These are phyloP conservation scores for Sugiyamaella castrensis DNA, from an alignment of 1,139 yeast species.

Conservation along the genomic window DNA sequence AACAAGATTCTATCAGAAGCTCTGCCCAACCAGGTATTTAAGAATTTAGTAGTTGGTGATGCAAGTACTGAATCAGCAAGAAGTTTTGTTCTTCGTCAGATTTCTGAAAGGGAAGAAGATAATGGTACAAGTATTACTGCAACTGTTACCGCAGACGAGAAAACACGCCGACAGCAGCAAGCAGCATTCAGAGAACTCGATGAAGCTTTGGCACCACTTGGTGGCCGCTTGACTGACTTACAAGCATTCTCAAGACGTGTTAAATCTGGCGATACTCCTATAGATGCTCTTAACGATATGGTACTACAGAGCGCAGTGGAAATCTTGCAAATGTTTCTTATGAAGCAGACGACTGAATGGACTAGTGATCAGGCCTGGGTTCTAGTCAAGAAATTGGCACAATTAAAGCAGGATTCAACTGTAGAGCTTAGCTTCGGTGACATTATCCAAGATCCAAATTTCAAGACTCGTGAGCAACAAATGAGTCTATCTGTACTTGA, in stretches of 20 bases:
- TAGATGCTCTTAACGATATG: slow-evolving; percentile 74
- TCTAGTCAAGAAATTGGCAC: slow-evolving; percentile 61
- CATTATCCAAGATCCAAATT: slow-evolving; percentile 46
- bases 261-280: slow-evolving; percentile 79
- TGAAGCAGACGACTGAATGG: slow-evolving; percentile 52
- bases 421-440: slow-evolving; percentile 21
- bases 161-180: slow-evolving; percentile 17
- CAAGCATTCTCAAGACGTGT: slow-evolving; percentile 88
- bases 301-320: slow-evolving; percentile 83
- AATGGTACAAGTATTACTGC: slow-evolving; percentile 21
- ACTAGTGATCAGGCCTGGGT: slow-evolving; percentile 87
- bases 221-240: slow-evolving; percentile 92
- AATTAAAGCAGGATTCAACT: slow-evolving; percentile 6
- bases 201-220: slow-evolving; percentile 65
- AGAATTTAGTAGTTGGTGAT: slow-evolving; percentile 70
- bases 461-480: slow-evolving; percentile 51
- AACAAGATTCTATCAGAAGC: slow-evolving; percentile 59
- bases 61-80: slow-evolving; percentile 72
- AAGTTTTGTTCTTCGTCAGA: slow-evolving; percentile 64
- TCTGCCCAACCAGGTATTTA: slow-evolving; percentile 84
- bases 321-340: slow-evolving; percentile 74
- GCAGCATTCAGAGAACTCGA: slow-evolving; percentile 40
- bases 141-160: slow-evolving; percentile 22
- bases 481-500: slow-evolving; percentile 67
- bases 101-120: slow-evolving; percentile 33